These are phyloP conservation scores for Zoysia pacifica DNA, from an alignment of 176 grass and related monocot genomes.

Conservation along the genomic window DNA sequence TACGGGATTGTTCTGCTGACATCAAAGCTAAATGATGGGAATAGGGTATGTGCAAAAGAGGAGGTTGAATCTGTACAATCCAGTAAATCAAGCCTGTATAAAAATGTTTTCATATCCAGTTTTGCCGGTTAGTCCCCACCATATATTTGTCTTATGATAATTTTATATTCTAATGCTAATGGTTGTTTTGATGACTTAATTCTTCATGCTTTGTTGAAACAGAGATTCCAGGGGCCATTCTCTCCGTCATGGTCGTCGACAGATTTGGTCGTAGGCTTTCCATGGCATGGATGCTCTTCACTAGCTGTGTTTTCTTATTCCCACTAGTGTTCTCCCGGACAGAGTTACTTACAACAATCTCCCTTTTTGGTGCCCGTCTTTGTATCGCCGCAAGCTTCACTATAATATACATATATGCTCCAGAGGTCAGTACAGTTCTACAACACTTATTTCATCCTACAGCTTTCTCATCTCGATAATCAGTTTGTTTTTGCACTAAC, in stretches of 20 bases:
- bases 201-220: slow-evolving; percentile 42
- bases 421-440: slow-evolving; percentile 65
- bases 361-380: slow-evolving; percentile 80
- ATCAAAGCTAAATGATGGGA: slow-evolving; percentile 83
- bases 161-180: slow-evolving; percentile 4
- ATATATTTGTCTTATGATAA: background rate
- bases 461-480: background rate
- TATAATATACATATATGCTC: slow-evolving; percentile 93
- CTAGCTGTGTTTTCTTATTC: slow-evolving; percentile 70
- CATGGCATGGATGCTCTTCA: slow-evolving; percentile 90
- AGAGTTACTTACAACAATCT: slow-evolving; percentile 60
- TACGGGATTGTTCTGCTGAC: slow-evolving; percentile 96
- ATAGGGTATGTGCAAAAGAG: slow-evolving; percentile 66
- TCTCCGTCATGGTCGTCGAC: slow-evolving; percentile 83
- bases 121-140: slow-evolving; percentile 71
- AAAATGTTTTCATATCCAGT: slow-evolving; percentile 91
- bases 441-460: background rate
- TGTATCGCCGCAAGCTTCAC: slow-evolving; percentile 89
- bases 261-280: slow-evolving; percentile 86
- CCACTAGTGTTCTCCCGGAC: slow-evolving; percentile 78
- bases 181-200: background rate
- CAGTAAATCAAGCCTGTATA: slow-evolving; percentile 70
- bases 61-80: slow-evolving; percentile 52
- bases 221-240: slow-evolving; percentile 87
- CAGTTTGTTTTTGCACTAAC: background rate